Conservation (phyloP, 495 filamentous ascomycete species). For the Talaromyces wortmannii region DNA sequence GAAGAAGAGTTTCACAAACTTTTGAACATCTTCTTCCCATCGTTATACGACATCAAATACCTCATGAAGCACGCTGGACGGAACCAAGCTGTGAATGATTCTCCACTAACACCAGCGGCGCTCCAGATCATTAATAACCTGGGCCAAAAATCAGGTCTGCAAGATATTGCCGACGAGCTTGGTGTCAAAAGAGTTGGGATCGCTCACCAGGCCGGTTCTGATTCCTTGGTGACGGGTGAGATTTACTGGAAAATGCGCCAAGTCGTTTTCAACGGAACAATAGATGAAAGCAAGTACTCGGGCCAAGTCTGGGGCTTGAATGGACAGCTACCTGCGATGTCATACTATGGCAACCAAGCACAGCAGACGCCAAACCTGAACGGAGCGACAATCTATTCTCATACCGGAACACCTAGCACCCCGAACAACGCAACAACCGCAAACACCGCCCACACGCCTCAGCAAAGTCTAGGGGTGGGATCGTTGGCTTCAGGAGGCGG, state of each 20-base stretch:
- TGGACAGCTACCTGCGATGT: constrained; percentile 44
- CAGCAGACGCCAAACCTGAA: constrained; percentile 49
- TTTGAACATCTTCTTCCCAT: constrained; percentile 86
- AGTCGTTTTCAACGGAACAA: constrained; percentile 75
- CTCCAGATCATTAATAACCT: constrained; percentile 68
- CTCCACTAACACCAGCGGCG: constrained; percentile 53
- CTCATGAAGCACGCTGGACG: constrained; percentile 82
- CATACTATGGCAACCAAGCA: constrained; percentile 34
- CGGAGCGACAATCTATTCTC: constrained; percentile 48
- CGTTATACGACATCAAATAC: constrained; percentile 93
- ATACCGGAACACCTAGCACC: constrained; percentile 62
- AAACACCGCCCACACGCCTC: constrained; percentile 50
- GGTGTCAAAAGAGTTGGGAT: constrained; percentile 79
- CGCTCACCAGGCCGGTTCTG: constrained; percentile 85
- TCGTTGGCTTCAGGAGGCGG: constrained; percentile 64
- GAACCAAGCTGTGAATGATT: constrained; percentile 51
- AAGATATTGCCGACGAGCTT: constrained; percentile 88
- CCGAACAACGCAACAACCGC: constrained; percentile 51
- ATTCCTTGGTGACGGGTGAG: constrained; percentile 85
- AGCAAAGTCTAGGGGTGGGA: constrained; percentile 44
- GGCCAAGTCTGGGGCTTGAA: constrained; percentile 88
- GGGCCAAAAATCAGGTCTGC: constrained; percentile 79
- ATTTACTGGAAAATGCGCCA: constrained; percentile 87
- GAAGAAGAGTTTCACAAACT: constrained; percentile 80
- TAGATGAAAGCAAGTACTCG: constrained; percentile 64